Base-by-base conservation (phyloP, 2,329 filamentous ascomycete genomes). In the Beauveria sp. region DNA sequence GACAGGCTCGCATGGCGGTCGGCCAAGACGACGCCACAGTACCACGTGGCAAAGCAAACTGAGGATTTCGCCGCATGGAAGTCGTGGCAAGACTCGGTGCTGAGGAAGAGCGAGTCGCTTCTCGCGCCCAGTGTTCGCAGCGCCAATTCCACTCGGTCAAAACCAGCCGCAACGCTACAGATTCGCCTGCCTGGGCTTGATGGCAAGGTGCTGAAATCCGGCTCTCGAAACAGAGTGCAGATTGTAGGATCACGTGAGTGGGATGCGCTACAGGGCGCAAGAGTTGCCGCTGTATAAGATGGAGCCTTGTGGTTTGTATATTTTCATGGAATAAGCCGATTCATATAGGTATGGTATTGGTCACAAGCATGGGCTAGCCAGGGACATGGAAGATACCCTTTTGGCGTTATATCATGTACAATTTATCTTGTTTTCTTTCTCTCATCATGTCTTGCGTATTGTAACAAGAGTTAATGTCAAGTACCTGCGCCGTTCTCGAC, bases 1-100 rank as follows among this genome's bases (percentile, higher is more conserved):
- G 84, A 89, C 68, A 83, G 80, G 70, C 76, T 86, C 46, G 81
- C 81, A 10, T 91, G 88, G 88, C 80, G 84, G 64, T 87, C 87
- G 24, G 83, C 83, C 24, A 83, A 76, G 68, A 78, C 77, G 44
- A 89, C 85, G 51, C 83, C 86, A 4, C 81, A 84, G 69, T 90
- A 86, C 73, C 84, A 87, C 63, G 84, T 85, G 10, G 86, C 85
- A 20, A 81, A 78, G 70, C 82, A 87, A 70, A 80, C 78, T 61
- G 87, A 90, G 72, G 82, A 89, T 64, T 88, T 83, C 67, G 85
- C 81, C 26, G 76, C 79, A 1, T 87, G 84, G 85, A 79, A 77
- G 67, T 73, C 75, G 62, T 87, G 85, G 85, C 78, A 81, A 66
- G 75, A 78, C 26, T 76, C 78, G 7, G 80, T 87, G 40, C 68